Conservation (phyloP, 2,329 filamentous ascomycete genomes). For the Aureobasidium musti region DNA sequence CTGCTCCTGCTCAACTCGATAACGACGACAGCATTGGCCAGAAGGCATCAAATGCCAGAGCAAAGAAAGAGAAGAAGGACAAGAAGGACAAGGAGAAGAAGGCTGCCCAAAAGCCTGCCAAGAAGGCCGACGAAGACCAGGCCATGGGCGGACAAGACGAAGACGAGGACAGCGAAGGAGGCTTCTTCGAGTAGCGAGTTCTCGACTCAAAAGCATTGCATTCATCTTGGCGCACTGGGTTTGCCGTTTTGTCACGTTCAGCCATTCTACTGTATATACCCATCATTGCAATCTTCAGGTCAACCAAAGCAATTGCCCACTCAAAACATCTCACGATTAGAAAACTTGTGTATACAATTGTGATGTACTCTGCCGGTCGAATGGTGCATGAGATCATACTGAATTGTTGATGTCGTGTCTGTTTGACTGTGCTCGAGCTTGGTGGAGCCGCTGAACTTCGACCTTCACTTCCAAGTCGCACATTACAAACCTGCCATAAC, state of each 20-base stretch:
- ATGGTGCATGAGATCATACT: not conserved
- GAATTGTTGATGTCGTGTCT: not conserved
- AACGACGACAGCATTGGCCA: conserved; percentile 25
- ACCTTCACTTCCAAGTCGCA: conserved; percentile 5
- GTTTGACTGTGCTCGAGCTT: not conserved
- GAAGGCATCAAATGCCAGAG: conserved; percentile 23
- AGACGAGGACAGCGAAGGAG: conserved; percentile 42
- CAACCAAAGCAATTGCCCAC: not conserved
- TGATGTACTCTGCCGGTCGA: not conserved
- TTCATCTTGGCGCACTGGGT: not conserved
- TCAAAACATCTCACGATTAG: not conserved
- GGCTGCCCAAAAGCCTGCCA: conserved; percentile 18
- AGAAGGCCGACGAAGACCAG: conserved; percentile 19
- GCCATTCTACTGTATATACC: conserved; percentile 22
- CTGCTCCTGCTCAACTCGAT: conserved; percentile 29
- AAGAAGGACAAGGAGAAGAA: conserved; percentile 23
- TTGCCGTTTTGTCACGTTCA: not conserved
- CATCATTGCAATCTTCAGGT: not conserved
- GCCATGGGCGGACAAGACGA: conserved; percentile 32
- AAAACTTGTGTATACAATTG: not conserved
- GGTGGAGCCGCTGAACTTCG: conserved; percentile 10
- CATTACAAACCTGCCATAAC: conserved; percentile 2
- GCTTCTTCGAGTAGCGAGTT: conserved; percentile 40
- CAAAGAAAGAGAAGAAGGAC: conserved; percentile 24
- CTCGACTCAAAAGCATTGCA: not conserved